Evolutionary conservation across 1,284 basidiomycete species (phyloP).

Genomic region (Trametes polyzona): DNA sequence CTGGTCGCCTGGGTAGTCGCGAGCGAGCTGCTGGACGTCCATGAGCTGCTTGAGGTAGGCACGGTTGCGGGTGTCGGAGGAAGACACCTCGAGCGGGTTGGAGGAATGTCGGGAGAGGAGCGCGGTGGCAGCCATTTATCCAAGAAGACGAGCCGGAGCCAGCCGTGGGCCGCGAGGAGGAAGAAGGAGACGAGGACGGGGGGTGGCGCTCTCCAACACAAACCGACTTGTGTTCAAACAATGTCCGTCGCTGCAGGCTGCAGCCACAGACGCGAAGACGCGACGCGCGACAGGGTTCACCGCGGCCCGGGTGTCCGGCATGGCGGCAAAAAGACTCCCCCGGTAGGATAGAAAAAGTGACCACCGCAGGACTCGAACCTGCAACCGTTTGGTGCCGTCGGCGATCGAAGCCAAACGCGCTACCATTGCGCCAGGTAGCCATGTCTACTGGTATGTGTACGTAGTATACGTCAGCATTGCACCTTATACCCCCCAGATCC

Average conservation of each 20-base stretch:
- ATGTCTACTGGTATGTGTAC: slow-evolving; percentile 15
- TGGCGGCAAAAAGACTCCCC: slow-evolving; percentile 1
- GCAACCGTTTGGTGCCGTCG: slow-evolving; percentile 77
- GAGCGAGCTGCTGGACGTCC: slow-evolving; percentile 17
- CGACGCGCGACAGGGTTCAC: slow-evolving; percentile 9
- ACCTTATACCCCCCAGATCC: not conserved
- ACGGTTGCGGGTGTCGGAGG: slow-evolving; percentile 62
- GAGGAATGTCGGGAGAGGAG: slow-evolving; percentile 75
- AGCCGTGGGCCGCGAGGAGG: not conserved
- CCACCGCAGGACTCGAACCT: slow-evolving; percentile 89
- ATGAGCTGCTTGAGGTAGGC: slow-evolving; percentile 43
- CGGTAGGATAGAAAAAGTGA: too few species aligned
- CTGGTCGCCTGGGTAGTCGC: slow-evolving; percentile 34
- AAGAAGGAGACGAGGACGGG: not conserved
- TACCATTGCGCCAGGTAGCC: slow-evolving; percentile 83
- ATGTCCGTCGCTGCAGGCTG: too few species aligned
- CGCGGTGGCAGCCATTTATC: slow-evolving; percentile 36
- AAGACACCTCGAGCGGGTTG: slow-evolving; percentile 72
- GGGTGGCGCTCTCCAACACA: not conserved
- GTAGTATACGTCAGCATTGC: too few species aligned
- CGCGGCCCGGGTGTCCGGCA: not conserved
- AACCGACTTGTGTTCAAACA: slow-evolving; percentile 16
- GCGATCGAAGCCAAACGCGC: slow-evolving; percentile 88
- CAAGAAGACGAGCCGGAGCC: slow-evolving; percentile 17
- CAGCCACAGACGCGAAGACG: slow-evolving; percentile 24